Base-by-base conservation (phyloP, 2,329 filamentous ascomycete genomes). In the Mycosphaerella arachidis region DNA sequence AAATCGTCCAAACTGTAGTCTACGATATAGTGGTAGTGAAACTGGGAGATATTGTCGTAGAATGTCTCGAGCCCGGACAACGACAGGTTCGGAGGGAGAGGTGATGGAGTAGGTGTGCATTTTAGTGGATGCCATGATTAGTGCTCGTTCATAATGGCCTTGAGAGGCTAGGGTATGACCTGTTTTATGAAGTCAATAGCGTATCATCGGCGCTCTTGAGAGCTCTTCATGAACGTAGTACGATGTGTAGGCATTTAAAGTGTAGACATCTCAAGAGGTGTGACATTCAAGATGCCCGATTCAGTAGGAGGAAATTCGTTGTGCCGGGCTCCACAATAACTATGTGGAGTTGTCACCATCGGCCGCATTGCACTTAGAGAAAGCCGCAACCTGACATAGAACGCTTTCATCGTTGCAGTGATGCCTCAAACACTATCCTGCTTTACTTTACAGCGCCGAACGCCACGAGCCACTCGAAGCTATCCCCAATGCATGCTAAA, bases 21-120 rank as follows among this genome's bases (percentile, higher is more conserved):
- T 80, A n/a, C 87, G 82, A 50, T 86, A 77, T 4, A 90, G 73
- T 6, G 84, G 80, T 13, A 90, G 75, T 4, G 84, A 84, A 65
- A 81, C 74, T 0, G 87, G 87, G 8, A 87, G 74, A 35, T 83
- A 78, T 3, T 72, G 67, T 29, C 72, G 68, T 0, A 90, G 78
- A 12, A 82, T 77, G 2, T 66, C 57, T n/a, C 84, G 69, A 46
- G 87, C 72, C 46, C 60, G 24, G 16, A 52, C 53, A 18, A 45
- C 48, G 33, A 27, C 31, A 8, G 52, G 33, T 12, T 58, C 50
- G 35, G n/a, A 29, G 51, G 35, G 43, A 50, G 18, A 20, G 45
- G 53, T 27, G 24, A 59, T 46, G 35, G 31, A 29, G 48, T 61
- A 45, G 24, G 20, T n/a, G 40, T 35, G 35, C 48, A 54, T 50